Evolutionary conservation across 139 green algal genomes (phyloP), one percentile per base, ranked within the genome.

Genomic region (Chlorella sp.): DNA sequence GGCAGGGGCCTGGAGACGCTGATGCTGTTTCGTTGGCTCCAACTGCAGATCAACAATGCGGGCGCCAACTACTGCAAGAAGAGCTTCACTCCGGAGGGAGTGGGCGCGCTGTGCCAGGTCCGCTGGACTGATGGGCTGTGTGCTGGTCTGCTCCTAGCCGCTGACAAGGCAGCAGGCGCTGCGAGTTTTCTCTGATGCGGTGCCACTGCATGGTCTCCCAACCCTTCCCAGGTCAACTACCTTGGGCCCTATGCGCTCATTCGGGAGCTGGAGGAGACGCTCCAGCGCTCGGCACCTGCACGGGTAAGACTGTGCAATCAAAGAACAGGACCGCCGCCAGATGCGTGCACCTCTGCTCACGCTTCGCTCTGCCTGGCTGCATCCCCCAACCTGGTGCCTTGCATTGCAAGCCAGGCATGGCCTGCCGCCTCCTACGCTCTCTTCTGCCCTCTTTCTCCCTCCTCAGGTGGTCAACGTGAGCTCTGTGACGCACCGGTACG

Each of bases 191-290:
- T 3, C 5, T 20, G 3, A 20, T 16, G 56, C 56, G 7, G 7
- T 20, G 56, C 7, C 30, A 20, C 6, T 16, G 56, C 56, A 30
- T 14, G 56, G 22, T 24, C 32, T 40, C 64, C 64, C 64, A 22
- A 8, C 64, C 41, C 32, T 41, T 34, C 64, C 32, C 88, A 94
- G 92, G 87, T 92, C 51, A 95, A 95, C 88, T 92, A 93, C 87
- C 86, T 94, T 56, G 93, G 94, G 0, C 91, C 93, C 51, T 97
- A 95, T 81, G 88, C 84, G 0, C 90, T 97, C 8, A 96, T 93
- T 1, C 89, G 93, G 6, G 86, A 95, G 67, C 87, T 97, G 69
- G 84, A 92, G 73, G 68, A 82, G 30, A 58, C 84, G 6, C 86
- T 94, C 46, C 84, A 85, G 22, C 75, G 70, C 16, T 81, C 75